Base-by-base conservation (phyloP, 306 rosid species). In the Vigna angularis region DNA sequence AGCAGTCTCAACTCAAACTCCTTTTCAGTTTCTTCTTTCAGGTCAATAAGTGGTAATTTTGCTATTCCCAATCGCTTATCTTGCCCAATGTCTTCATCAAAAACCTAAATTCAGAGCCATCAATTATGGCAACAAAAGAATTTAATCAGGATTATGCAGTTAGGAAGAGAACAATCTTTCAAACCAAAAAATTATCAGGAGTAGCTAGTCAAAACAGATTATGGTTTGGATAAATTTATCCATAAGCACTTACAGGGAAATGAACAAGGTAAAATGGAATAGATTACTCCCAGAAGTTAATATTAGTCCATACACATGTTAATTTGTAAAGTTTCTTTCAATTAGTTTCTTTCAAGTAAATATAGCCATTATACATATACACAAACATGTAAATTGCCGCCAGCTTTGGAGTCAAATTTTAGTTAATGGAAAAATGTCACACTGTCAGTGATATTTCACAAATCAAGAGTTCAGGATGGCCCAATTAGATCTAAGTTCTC, bases 41-140 rank as follows among this genome's bases (percentile, higher is more conserved):
- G 80, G 50, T 83, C 89, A 63, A 77, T 85, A 81, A 95, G 87
- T 65, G 98, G 89, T 61, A 95, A 73, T 74, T 89, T 95, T 78
- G 77, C 88, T 62, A 92, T 73, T 78, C 98, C 98, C 87, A 92
- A 59, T 72, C 86, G 90, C 90, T 92, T 91, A 83, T 92, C 98
- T 88, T 95, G 97, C 63, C 98, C 98, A 75, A 92, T 95, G 86
- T 95, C 98, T 83, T 92, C 28, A 85, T 95, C 98, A 65, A 65
- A 76, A 55, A 95, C 97, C 98, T 94, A 89, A 83, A 77, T 22
- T 13, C 59, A 78, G 52, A 40, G 82, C 38, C 74, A 79, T 22
- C 22, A 72, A 79, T 17, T 26, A 75, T 6, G 12, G 67, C 5
- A 59, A 12, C 40, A 7, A 30, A 58, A 61, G 32, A 40, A 36